Conservation (phyloP, 2,329 filamentous ascomycete species). For the Didymellaceae sp. region DNA sequence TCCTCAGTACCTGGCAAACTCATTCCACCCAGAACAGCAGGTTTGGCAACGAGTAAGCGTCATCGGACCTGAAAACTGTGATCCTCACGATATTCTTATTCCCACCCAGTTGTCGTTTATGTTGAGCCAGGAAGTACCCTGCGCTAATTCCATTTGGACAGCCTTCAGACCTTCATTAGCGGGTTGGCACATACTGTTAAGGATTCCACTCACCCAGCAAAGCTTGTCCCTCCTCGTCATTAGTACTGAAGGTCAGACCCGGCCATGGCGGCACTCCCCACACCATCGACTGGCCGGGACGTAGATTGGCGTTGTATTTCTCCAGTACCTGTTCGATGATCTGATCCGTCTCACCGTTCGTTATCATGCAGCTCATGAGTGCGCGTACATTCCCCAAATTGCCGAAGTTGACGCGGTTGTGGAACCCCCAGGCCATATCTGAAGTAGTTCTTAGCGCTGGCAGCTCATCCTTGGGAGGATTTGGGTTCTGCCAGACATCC, state of each 20-base stretch:
- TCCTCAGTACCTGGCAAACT: too few relatives aligned
- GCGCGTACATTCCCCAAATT: conserved; percentile 15
- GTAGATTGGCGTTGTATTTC: too few relatives aligned
- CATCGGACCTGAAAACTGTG: conserved; percentile 16
- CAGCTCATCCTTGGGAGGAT: conserved; percentile 12
- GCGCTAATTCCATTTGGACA: conserved; percentile 13
- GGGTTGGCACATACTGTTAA: too few relatives aligned
- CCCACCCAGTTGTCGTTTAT: conserved; percentile 15
- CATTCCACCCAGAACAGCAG: conserved; percentile 1
- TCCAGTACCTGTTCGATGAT: conserved; percentile 17
- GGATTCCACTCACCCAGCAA: conserved; percentile 7
- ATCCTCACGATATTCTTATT: conserved; percentile 12
- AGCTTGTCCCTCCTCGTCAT: conserved; percentile 5
- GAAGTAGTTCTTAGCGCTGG: conserved; percentile 20
- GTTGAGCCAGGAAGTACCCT: conserved; percentile 20
- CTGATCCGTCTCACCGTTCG: conserved; percentile 10
- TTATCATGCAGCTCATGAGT: conserved; percentile 16
- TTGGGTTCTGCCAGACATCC: too few relatives aligned
- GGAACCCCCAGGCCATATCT: conserved; percentile 29
- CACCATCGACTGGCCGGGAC: too few relatives aligned
- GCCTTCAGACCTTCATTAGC: background rate
- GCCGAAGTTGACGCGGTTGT: conserved; percentile 6
- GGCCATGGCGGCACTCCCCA: conserved; percentile 9
- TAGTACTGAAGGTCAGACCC: conserved; percentile 7
- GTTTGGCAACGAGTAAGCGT: background rate